A percentile compares a stretch with the other conserved stretches of the same genome.
Evolutionary conservation across 1,139 yeast genomes (phyloP).

Genomic region (Candida sanyaensis): DNA sequence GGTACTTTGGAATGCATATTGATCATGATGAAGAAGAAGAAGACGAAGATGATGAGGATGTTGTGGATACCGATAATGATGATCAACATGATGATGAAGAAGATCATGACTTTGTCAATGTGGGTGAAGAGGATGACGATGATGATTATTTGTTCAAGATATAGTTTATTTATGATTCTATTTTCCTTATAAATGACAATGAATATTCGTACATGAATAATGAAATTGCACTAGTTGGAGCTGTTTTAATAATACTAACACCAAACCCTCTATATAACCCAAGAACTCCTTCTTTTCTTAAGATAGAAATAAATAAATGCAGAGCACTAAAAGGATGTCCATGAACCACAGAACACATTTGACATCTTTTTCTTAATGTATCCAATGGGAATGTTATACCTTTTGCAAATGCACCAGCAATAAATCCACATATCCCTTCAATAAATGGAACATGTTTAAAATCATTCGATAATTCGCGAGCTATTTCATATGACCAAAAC

Average conservation of each 20-base stretch:
- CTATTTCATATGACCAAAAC: constrained; percentile 65
- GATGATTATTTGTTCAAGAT: constrained; percentile 38
- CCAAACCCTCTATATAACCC: constrained; percentile 78
- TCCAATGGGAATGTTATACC: constrained; percentile 83
- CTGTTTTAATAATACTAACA: constrained; percentile 70
- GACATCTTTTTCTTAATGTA: constrained; percentile 75
- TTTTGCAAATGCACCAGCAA: constrained; percentile 79
- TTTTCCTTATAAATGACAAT: constrained; percentile 14
- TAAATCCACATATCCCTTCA: constrained; percentile 69
- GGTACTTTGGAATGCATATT: constrained; percentile 26
- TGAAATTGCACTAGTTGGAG: constrained; percentile 83
- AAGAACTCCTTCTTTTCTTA: constrained; percentile 55
- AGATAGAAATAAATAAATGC: constrained; percentile 31
- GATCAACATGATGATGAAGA: constrained; percentile 21
- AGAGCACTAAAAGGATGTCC: constrained; percentile 18
- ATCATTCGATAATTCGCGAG: constrained; percentile 30
- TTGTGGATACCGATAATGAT: constrained; percentile 13
- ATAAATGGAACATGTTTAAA: constrained; percentile 43
- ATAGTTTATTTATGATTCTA: constrained; percentile 7
- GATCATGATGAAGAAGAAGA: constrained; percentile 22
- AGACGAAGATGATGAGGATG: constrained; percentile 20
- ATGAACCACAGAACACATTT: constrained; percentile 49
- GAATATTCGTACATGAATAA: constrained; percentile 67
- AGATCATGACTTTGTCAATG: constrained; percentile 32
- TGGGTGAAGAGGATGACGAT: constrained; percentile 24